Base-by-base conservation (phyloP, 192 early-diverging fungal species). In the Coemansia sp. region DNA sequence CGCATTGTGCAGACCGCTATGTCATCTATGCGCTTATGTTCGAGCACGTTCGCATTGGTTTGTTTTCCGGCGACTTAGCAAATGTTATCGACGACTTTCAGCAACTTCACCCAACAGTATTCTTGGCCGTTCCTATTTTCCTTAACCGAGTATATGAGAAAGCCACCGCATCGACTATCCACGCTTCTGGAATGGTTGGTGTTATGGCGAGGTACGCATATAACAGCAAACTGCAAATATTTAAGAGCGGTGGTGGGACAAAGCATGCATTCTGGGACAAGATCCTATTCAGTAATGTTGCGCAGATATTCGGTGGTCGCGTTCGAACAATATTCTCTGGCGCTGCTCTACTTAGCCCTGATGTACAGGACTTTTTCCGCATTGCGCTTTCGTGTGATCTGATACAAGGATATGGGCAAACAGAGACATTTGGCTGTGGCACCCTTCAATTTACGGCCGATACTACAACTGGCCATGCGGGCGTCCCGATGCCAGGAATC, bases 321-420 rank as follows among this genome's bases (percentile, higher is more conserved):
- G 63, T 91, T 15, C 91, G 23, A 88, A 90, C 84, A 21, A 85
- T 97, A 43, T 58, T 90, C 10, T 85, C 86, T 1, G 94, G 92
- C 16, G 86, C 88, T 6, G 87, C 89, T 2, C 88, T 88, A 33
- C 85, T 92, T 20, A 74, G 67, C 13, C 67, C 82, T 42, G 89
- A 95, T 45, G 90, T 96, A 7, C 72, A 89, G 37, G 83, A 88
- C 35, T 97, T 96, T 64, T 82, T 95, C 63, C 75, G 89, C 0
- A 79, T 85, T 48, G 79, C 72, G 23, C 74, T 89, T 7, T 74
- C 76, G 0, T 77, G 75, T 66, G 21, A 60, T 26, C 81, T 97
- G 1, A 64, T 87, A 30, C 91, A 97, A 72, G 91, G 93, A 7
- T 95, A 96, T 71, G 91, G 91, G 20, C 88, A 91, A 71, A 94